phyloP scores from a whole-genome alignment of 768 basidiomycete genomes.

The Leccinum rimulosum region DNA sequence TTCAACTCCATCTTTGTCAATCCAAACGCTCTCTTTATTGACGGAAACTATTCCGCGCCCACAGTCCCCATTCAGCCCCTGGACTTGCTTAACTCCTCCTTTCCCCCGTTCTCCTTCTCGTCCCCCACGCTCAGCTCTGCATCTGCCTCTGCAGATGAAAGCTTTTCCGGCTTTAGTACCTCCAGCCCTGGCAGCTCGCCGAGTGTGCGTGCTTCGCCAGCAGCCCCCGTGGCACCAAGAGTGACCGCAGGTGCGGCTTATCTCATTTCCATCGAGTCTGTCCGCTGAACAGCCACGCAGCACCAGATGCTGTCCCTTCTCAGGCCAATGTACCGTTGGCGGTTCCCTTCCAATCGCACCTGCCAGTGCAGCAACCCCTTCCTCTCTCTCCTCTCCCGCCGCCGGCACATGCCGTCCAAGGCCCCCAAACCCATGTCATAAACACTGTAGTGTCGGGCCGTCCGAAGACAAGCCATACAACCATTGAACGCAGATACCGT shows the following conservation, averaged over 20 bases:
- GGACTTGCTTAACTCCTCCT: conserved; percentile 29
- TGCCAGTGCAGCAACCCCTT: conserved; percentile 13
- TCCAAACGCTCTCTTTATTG: conserved; percentile 57
- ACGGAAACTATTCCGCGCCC: conserved; percentile 25
- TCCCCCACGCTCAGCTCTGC: conserved; percentile 33
- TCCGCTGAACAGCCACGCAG: conserved; percentile 11
- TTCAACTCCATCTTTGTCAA: conserved; percentile 61
- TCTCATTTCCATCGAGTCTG: background rate
- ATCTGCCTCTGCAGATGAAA: conserved; percentile 32
- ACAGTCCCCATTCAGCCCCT: conserved; percentile 26
- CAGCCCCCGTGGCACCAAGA: conserved; percentile 21
- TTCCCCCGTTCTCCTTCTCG: conserved; percentile 46
- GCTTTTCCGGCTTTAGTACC: conserved; percentile 18
- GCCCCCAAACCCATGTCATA: conserved; percentile 23
- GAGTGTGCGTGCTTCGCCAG: conserved; percentile 33
- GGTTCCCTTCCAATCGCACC: conserved; percentile 39
- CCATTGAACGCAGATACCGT: conserved; percentile 84
- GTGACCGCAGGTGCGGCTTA: conserved; percentile 16
- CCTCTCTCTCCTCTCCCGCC: conserved; percentile 42
- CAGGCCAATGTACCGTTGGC: conserved; percentile 12
- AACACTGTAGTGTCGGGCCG: conserved; percentile 17
- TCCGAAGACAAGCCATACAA: conserved; percentile 83
- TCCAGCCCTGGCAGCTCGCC: conserved; percentile 28
- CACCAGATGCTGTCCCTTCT: conserved; percentile 20
- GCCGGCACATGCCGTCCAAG: conserved; percentile 23